Percentiles rank a stretch among this genome's conserved stretches.
phyloP scores from a whole-genome alignment of 805 yeast genomes.

The Schwanniomyces yamadae region DNA sequence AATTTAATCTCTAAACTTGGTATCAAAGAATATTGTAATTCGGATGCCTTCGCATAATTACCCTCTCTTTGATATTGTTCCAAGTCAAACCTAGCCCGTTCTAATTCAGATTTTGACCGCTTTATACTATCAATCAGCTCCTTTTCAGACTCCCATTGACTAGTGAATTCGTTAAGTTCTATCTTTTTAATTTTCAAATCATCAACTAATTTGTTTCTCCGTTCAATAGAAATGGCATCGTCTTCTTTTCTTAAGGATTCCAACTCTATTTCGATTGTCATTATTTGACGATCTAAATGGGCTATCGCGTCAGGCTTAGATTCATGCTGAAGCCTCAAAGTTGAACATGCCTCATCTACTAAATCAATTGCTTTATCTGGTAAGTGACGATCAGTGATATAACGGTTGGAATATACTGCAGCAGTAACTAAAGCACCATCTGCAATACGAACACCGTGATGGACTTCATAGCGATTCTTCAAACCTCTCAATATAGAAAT shows the following conservation, averaged over 20 bases:
- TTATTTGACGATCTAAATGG: conserved; percentile 79
- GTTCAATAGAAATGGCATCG: conserved; percentile 77
- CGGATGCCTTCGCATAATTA: conserved; percentile 85
- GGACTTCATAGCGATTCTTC: conserved; percentile 93
- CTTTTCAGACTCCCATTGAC: conserved; percentile 85
- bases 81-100: conserved; percentile 77
- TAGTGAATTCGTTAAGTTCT: conserved; percentile 70
- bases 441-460: conserved; percentile 93
- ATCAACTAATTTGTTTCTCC: conserved; percentile 69
- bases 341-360: conserved; percentile 97
- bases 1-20: conserved; percentile 74
- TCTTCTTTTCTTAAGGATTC: conserved; percentile 93
- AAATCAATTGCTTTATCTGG: conserved; percentile 98
- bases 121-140: conserved; percentile 74
- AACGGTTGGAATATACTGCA: conserved; percentile 84
- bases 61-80: conserved; percentile 83
- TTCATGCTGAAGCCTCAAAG: conserved; percentile 90
- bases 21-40: conserved; percentile 80
- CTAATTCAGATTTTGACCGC: conserved; percentile 76
- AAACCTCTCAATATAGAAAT: conserved; percentile 90
- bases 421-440: conserved; percentile 94
- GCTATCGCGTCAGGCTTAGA: conserved; percentile 95
- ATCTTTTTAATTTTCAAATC: conserved; percentile 61
- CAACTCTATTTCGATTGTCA: conserved; percentile 93
- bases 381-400: conserved; percentile 83